Base-by-base conservation (phyloP, 2,329 filamentous ascomycete genomes). In the Ophiostoma sp. region DNA sequence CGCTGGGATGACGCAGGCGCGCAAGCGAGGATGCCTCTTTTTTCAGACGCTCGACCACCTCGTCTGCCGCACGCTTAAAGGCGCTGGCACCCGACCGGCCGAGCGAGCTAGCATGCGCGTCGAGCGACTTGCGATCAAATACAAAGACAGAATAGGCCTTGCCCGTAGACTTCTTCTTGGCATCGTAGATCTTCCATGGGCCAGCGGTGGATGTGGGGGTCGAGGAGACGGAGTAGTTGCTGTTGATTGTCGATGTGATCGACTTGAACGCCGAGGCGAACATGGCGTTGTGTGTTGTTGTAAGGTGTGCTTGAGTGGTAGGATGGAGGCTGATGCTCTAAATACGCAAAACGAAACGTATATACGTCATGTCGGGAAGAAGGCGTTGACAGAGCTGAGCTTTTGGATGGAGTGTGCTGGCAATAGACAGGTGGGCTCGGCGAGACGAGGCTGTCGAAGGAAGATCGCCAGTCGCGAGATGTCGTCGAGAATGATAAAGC, bases 111-210 rank as follows among this genome's bases (percentile, higher is more conserved):
- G 85, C 68, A 69, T 89, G 84, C 9, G 86, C 81, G 69, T 97
- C 93, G 67, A 99, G 81, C 0, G 87, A 86, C 79, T 96, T 97
- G 76, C 88, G 89, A 73, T 99, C 95, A 77, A 98, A 97, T 72
- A 98, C 88, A 75, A 98, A 99, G 73, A 98, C 88, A 16, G 93
- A 97, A 68, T 89, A 95, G 7, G 89, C 79, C 77, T 95, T 96
- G 73, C 91, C 92, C 0, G 93, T 97, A 42, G 90, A 92, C 80
- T 97, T 98, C 81, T 96, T 96, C 82, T 96, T 98, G 69, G 91
- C 93, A 80, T 97, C 93, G 83, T 94, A 94, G 75, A 99, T 95
- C 81, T 93, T 96, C 95, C 95, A 99, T 69, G 93, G 92, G 18
- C 95, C 95, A 16, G 93, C 91, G 66, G 87, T 87, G 66, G 92